Base-by-base conservation (phyloP, 73 alveolate species). In the Paramecium biaurelia region DNA sequence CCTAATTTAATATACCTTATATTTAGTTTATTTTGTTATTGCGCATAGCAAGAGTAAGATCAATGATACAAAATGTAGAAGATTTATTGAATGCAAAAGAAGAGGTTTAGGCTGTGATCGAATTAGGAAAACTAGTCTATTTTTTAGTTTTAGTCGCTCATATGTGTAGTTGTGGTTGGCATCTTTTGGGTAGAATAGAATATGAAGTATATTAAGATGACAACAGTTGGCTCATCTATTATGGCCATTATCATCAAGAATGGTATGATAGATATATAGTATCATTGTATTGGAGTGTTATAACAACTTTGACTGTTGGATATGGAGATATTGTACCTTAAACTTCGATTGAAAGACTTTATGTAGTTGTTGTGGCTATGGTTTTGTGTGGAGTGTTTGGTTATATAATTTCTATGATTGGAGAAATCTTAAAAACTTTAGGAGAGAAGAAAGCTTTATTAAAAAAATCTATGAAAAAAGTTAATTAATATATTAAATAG, bases 301-400 rank as follows among this genome's bases (percentile, higher is more conserved):
- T 89, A 7, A 89, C 94, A 45, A 89, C 87, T 45, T 45, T 89
- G 47, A 89, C 94, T 11, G 90, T 89, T 14, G 94, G 94, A 43
- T 89, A 89, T 89, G 94, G 94, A 14, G 94, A 89, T 72, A 70
- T 89, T 41, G 94, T 89, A 26, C 94, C 94, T 8, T 37, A 37
- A 26, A 89, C 94, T 18, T 42, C 94, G 12, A 26, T 70, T 1
- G 94, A 89, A 89, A 37, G 94, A 45, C 26, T 70, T 37, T 89
- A 70, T 89, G 94, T 89, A 11, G 57, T 89, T 20, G 35, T 76
- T 0, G 84, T 89, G 18, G 87, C 94, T 41, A 10, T 89, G 63
- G 92, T 89, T 3, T 41, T 82, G 11, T 89, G 94, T 72, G 94
- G 92, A 26, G 94, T 89, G 7, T 89, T 89, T 45, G 94, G 92